Base-by-base conservation (phyloP, 2,329 filamentous ascomycete species). In the Hymenoscyphus occultus region DNA sequence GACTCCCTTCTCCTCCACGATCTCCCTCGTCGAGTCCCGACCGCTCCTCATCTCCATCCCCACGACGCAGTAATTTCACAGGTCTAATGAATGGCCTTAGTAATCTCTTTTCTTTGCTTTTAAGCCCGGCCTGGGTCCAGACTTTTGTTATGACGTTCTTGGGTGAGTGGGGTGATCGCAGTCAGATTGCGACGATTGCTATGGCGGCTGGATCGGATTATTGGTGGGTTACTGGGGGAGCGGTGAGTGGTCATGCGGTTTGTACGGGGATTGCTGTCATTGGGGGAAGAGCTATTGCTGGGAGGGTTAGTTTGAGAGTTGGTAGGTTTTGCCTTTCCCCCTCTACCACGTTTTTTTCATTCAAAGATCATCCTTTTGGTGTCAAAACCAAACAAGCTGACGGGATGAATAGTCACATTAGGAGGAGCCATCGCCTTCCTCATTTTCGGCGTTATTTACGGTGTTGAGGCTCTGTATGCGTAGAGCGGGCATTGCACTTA, bases 101-200 rank as follows among this genome's bases (percentile, higher is more conserved):
- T 76, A 99, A 99, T 73, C 85, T 99, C 3, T 86, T 93, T 68
- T 93, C 91, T 12, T 82, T 99, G 6, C 84, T 99, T 4, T 83
- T 99, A 48, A 97, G 92, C 77, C 95, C 95, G 1, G 95, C 93
- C 0, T 99, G 95, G 95, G 95, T 99, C 14, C 94, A 98, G 79
- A 99, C 95, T 0, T 99, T 99, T 76, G 86, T 96, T 72, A 99
- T 99, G 95, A 99, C 95, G 1, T 99, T 99, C 80, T 80, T 99
- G 39, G 95, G 95, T 51, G 95, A 99, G 78, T 99, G 95, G 95
- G 95, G 95, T 64, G 95, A 99, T 75, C 88, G 95, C 71, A 96
- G 92, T 76, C 95, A 99, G 80, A 98, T 99, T 74, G 95, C 95
- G 28, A 99, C 95, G 0, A 96, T 99, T 75, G 95, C 95, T 62